These are phyloP conservation scores for Inonotus hispidus DNA, from an alignment of 1,284 basidiomycete genomes.

Conservation along the genomic window DNA sequence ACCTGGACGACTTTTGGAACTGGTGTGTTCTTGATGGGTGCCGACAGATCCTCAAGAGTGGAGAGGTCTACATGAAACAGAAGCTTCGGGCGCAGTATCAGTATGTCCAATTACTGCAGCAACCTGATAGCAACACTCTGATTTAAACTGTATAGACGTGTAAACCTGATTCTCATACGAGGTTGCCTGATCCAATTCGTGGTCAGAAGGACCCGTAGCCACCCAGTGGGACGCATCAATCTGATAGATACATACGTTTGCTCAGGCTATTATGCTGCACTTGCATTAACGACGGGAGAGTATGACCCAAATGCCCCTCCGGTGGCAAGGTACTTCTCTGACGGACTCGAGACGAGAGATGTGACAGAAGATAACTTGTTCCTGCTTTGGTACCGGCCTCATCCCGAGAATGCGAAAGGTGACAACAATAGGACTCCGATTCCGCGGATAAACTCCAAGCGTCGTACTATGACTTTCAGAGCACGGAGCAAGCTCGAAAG, in stretches of 20 bases:
- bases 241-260: conserved; percentile 72
- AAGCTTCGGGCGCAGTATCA: conserved; percentile 66
- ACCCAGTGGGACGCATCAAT: conserved; percentile 46
- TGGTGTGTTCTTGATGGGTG: conserved; percentile 80
- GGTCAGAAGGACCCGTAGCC: conserved; percentile 48
- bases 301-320: conserved; percentile 47
- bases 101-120: conserved; percentile 36
- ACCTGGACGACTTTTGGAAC: conserved; percentile 62
- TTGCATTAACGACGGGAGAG: conserved; percentile 55
- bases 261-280: conserved; percentile 71
- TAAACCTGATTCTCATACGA: conserved; percentile 61
- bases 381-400: conserved; percentile 58
- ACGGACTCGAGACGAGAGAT: conserved; percentile 76
- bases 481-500: conserved; percentile 76
- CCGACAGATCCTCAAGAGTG: conserved; percentile 63
- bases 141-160: conserved; percentile 38
- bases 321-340: conserved; percentile 65
- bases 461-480: conserved; percentile 62
- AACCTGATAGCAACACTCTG: not conserved
- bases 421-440: conserved; percentile 25
- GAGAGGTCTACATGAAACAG: conserved; percentile 63
- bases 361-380: conserved; percentile 72
- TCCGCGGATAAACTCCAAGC: conserved; percentile 56
- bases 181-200: conserved; percentile 63
- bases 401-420: conserved; percentile 21